Conservation (phyloP, 768 basidiomycete genomes). For the Amanita rimosa region DNA sequence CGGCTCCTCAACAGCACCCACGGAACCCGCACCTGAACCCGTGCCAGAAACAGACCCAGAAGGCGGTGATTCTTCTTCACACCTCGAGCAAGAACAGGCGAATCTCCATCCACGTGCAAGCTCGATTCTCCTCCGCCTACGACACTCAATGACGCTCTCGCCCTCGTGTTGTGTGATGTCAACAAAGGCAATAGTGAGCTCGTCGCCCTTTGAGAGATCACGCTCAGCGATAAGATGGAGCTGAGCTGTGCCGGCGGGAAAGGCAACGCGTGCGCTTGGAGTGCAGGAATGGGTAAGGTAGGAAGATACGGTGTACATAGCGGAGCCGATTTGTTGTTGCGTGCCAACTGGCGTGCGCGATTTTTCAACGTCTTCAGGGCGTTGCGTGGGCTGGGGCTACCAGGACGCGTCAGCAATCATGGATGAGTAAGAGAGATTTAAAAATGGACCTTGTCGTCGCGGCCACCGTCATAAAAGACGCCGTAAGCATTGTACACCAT, state of each 20-base stretch:
- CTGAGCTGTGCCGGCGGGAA: constrained; percentile 54
- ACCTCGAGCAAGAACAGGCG: constrained; percentile 61
- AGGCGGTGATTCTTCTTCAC: constrained; percentile 36
- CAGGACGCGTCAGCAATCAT: neutral
- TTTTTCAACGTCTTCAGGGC: constrained; percentile 62
- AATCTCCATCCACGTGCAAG: constrained; percentile 78
- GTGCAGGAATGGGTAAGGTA: constrained; percentile 71
- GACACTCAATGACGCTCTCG: constrained; percentile 43
- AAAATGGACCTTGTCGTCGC: constrained; percentile 54
- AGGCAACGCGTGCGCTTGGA: constrained; percentile 56
- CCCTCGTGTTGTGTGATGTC: constrained; percentile 46
- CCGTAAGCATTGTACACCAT: constrained; percentile 74
- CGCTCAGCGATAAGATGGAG: constrained; percentile 58
- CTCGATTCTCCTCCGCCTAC: constrained; percentile 58
- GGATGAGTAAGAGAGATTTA: neutral
- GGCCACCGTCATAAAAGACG: constrained; percentile 52
- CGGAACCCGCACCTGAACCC: constrained; percentile 6
- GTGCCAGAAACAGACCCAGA: constrained; percentile 14
- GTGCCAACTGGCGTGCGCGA: constrained; percentile 75
- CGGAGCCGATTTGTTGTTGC: constrained; percentile 62
- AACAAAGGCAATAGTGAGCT: constrained; percentile 67
- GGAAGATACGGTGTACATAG: constrained; percentile 65
- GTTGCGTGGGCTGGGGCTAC: constrained; percentile 39
- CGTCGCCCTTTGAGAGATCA: constrained; percentile 64
- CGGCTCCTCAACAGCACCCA: neutral